Evolutionary conservation across 1,284 basidiomycete species (phyloP).

Genomic region (Ceratobasidium sp.): DNA sequence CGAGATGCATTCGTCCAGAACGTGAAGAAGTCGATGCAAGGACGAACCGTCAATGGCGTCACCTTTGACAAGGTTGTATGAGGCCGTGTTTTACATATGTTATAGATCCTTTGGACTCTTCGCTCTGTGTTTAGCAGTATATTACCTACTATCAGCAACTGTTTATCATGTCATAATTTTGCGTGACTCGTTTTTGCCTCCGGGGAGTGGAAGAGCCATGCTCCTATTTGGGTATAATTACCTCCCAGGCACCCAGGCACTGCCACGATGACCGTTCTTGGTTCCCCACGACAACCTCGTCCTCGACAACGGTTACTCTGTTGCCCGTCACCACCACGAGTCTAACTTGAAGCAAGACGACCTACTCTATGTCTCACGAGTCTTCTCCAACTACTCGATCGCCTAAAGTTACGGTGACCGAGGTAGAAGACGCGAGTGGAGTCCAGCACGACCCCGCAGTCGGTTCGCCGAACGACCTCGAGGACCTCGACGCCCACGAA

Average conservation of each 20-base stretch:
- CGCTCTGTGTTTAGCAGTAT: slow-evolving; percentile 1
- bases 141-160: slow-evolving; percentile 16
- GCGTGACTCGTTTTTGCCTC: not conserved
- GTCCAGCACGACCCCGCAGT: not conserved
- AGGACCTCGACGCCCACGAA: not conserved
- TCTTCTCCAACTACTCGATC: not conserved
- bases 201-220: not conserved
- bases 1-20: slow-evolving; percentile 84
- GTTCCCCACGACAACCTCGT: slow-evolving; percentile 28
- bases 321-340: not conserved
- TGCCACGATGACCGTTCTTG: slow-evolving; percentile 22
- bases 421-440: not conserved
- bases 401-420: not conserved
- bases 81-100: not conserved
- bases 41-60: slow-evolving; percentile 78
- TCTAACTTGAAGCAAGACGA: not conserved
- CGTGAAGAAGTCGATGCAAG: slow-evolving; percentile 87
- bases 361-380: slow-evolving; percentile 23
- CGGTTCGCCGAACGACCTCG: slow-evolving; percentile 4
- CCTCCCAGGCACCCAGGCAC: slow-evolving; percentile 35
- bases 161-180: not conserved
- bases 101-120: slow-evolving; percentile 8
- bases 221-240: slow-evolving; percentile 23
- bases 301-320: slow-evolving; percentile 3
- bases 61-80: slow-evolving; percentile 77